A percentile compares a stretch with the other conserved stretches of the same genome.
These are phyloP conservation scores for Noccaea caerulescens DNA, from an alignment of 345 rosid species.

Conservation along the genomic window DNA sequence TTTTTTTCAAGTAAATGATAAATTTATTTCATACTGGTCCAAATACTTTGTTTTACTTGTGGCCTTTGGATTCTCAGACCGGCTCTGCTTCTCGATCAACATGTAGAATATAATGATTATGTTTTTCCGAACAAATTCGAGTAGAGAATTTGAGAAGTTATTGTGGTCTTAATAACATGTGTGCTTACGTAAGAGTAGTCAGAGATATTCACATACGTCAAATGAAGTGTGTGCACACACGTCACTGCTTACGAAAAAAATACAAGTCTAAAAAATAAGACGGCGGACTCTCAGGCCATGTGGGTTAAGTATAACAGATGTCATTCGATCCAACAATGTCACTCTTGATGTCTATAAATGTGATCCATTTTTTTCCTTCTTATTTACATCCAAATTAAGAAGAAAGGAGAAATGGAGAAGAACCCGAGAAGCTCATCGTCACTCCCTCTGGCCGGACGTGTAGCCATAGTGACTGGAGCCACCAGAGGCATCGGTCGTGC, in stretches of 20 bases:
- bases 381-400: conserved; percentile 3
- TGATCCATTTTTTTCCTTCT: not conserved
- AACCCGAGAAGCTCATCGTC: conserved; percentile 27
- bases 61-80: too few relatives aligned
- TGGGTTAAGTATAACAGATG: not conserved
- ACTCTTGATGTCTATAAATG: conserved; percentile 8
- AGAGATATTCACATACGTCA: not conserved
- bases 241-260: conserved; percentile 40
- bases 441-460: conserved; percentile 55
- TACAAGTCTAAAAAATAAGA: not conserved
- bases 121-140: too few relatives aligned
- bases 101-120: too few relatives aligned
- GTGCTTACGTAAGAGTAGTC: conserved; percentile 9
- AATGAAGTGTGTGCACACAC: conserved; percentile 10
- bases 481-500: conserved; percentile 72
- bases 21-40: too few relatives aligned
- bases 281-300: conserved; percentile 13
- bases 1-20: too few relatives aligned
- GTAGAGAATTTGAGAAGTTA: too few relatives aligned
- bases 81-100: too few relatives aligned
- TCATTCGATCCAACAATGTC: conserved; percentile 7
- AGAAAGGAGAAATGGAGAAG: conserved; percentile 30
- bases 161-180: not conserved
- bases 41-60: too few relatives aligned
- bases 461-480: conserved; percentile 74